Percentiles rank a stretch among this genome's conserved stretches.
Conservation (phyloP, 2,329 filamentous ascomycete genomes). For the Penicillium brevicompactum region DNA sequence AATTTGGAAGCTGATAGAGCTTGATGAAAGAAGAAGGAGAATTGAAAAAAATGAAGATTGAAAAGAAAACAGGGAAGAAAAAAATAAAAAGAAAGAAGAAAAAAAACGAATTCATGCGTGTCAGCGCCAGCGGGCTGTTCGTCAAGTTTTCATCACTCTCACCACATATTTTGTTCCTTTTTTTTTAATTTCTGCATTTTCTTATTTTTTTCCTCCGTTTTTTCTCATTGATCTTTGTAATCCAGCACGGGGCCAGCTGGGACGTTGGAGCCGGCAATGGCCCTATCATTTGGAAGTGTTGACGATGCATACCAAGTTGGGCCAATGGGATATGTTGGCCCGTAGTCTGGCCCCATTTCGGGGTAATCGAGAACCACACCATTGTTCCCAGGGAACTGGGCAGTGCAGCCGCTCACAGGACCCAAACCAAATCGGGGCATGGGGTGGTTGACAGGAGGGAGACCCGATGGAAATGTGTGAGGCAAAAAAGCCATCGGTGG, state of each 20-base stretch:
- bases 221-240: slow-evolving; percentile 1
- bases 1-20: slow-evolving; percentile 2
- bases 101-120: slow-evolving; percentile 8
- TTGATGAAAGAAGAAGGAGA: slow-evolving; percentile 5
- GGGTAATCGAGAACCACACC: slow-evolving; percentile 31
- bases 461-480: neutral
- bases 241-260: slow-evolving; percentile 21
- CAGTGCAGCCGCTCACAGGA: slow-evolving; percentile 32
- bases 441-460: neutral
- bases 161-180: slow-evolving; percentile 2
- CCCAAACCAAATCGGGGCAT: slow-evolving; percentile 22
- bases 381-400: slow-evolving; percentile 22
- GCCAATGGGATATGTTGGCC: slow-evolving; percentile 19
- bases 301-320: slow-evolving; percentile 20
- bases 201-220: neutral
- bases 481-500: neutral
- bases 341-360: slow-evolving; percentile 16
- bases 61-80: slow-evolving; percentile 4
- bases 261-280: slow-evolving; percentile 17
- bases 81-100: neutral
- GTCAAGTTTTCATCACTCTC: neutral
- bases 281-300: slow-evolving; percentile 18
- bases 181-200: neutral
- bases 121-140: slow-evolving; percentile 1
- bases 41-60: neutral